Evolutionary conservation across 169 alveolate genomes (phyloP).

Genomic region (Blepharisma undulans): DNA sequence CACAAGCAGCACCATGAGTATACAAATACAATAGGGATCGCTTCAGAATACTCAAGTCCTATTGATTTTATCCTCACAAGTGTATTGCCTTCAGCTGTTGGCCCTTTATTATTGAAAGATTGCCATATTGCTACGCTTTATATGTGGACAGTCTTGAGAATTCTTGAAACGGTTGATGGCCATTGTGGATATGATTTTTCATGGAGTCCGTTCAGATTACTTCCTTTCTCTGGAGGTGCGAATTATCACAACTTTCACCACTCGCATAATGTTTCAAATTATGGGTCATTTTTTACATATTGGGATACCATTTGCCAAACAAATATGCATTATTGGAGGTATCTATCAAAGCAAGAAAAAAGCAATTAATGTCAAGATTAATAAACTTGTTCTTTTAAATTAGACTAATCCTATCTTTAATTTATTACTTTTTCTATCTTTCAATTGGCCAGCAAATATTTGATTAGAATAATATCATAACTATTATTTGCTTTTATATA

Average conservation of each 20-base stretch:
- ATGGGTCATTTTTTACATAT: constrained; percentile 49
- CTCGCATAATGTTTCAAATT: constrained; percentile 66
- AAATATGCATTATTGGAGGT: constrained; percentile 29
- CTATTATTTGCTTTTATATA: background rate
- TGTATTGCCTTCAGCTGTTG: constrained; percentile 55
- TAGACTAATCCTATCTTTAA: background rate
- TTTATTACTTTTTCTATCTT: too few species aligned
- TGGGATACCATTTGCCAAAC: constrained; percentile 64
- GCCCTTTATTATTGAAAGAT: constrained; percentile 49
- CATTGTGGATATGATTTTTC: constrained; percentile 78
- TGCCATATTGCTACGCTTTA: constrained; percentile 49
- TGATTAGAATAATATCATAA: too few species aligned
- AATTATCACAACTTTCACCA: constrained; percentile 67
- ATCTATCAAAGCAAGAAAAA: background rate
- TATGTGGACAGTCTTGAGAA: constrained; percentile 51
- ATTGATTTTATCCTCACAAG: constrained; percentile 58
- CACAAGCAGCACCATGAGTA: constrained; percentile 77
- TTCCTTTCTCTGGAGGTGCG: constrained; percentile 65
- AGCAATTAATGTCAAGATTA: background rate
- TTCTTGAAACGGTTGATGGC: constrained; percentile 70
- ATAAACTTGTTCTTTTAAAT: background rate
- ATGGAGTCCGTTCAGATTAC: constrained; percentile 68
- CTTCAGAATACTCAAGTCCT: constrained; percentile 73
- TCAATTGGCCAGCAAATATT: background rate
- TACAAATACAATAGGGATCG: constrained; percentile 54